These are phyloP conservation scores for Paramecium primaurelia DNA, from an alignment of 73 alveolate genomes.

Conservation along the genomic window DNA sequence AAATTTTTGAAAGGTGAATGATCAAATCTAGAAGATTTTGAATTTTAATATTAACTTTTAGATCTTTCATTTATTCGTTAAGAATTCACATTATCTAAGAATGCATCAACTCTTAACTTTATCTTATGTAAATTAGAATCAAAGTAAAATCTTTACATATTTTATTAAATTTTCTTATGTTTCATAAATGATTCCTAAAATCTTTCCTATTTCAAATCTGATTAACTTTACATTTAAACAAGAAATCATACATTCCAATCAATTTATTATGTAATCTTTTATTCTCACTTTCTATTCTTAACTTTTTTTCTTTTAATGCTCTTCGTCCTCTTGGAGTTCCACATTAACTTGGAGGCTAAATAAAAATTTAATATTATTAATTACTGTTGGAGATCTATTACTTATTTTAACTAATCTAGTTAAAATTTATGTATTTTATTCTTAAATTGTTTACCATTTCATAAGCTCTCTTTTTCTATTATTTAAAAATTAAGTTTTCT, in stretches of 20 bases:
- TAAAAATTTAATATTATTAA: background rate
- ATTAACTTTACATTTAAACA: background rate
- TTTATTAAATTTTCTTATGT: background rate
- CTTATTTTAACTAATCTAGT: background rate
- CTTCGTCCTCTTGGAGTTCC: background rate
- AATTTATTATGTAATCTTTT: background rate
- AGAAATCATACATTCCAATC: background rate
- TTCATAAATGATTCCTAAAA: background rate
- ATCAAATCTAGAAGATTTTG: background rate
- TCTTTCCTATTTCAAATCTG: background rate
- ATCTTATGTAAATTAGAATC: background rate
- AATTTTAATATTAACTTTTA: background rate
- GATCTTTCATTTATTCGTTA: background rate
- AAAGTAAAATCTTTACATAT: background rate
- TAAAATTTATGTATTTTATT: background rate
- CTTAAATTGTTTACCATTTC: background rate
- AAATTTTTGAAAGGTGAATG: background rate
- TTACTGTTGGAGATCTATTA: background rate
- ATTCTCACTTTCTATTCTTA: background rate
- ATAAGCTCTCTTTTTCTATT: background rate
- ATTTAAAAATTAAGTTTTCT: background rate
- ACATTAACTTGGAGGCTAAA: slow-evolving; percentile 1
- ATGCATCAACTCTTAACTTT: background rate
- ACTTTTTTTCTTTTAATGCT: background rate
- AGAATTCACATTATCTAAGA: background rate